Evolutionary conservation across 2,329 filamentous ascomycete species (phyloP), one percentile per base, ranked within the genome.

Genomic region (Arachnomyces sp.): DNA sequence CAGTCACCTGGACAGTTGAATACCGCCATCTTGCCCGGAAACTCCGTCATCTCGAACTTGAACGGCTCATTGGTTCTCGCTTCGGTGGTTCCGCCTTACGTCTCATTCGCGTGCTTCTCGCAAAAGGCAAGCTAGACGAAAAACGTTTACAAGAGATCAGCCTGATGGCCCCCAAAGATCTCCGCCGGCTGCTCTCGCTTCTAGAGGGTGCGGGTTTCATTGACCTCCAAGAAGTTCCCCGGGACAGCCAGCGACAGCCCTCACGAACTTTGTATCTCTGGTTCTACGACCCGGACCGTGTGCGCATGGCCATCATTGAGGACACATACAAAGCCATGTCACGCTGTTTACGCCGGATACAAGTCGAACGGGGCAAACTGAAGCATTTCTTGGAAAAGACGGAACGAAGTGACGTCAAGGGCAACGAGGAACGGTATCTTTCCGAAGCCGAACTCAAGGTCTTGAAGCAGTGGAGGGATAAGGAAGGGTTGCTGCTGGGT

Each of bases 51-150:
- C 67, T 76, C 4, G 87, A 95, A 59, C 69, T 96, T 21, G 87
- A 95, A 60, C 79, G 81, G 11, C 82, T 88, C 31, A 82, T 96
- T 41, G 77, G 84, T 47, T 78, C 86, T 38, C 78, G 79, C 2
- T 88, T 86, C 51, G 88, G 87, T 6, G 75, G 77, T 6, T 72
- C 84, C 34, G 87, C 87, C 1, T 74, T 90, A 13, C 84, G 90
- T 7, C 71, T 98, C n/a, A 76, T 88, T 14, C 83, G 87, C 14
- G 87, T 96, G 40, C 74, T 98, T 14, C 77, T 84, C 30, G 81
- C 84, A 43, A 87, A 89, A 56, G 92, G 92, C 39, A 95, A 92
- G 57, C 72, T 96, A n/a, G 90, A 96, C 50, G 92, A 98, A 62
- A 94, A 93, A 62, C 82, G 85, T 45, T 73, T 95, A 9, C 84